Evolutionary conservation across 2,329 filamentous ascomycete species (phyloP).

Genomic region (Aschersonia sp.): DNA sequence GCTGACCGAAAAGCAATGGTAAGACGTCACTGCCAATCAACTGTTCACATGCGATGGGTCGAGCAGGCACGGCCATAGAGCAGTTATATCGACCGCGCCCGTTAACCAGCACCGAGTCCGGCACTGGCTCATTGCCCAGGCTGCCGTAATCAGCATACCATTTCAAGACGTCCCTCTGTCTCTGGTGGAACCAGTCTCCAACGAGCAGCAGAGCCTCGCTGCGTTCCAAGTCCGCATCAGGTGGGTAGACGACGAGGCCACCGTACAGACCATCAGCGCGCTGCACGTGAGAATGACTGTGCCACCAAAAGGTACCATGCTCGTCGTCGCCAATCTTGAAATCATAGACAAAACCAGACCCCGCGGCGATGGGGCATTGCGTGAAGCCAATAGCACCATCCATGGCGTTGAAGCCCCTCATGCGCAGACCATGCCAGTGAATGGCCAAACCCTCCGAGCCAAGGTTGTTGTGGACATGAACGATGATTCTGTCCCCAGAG

Average conservation of each 20-base stretch:
- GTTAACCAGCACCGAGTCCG: conserved; percentile 19
- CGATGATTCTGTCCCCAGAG: conserved; percentile 54
- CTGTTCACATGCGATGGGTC: conserved; percentile 9
- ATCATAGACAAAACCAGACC: conserved; percentile 36
- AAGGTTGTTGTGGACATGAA: conserved; percentile 49
- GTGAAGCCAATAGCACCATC: conserved; percentile 39
- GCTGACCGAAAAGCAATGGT: conserved; percentile 6
- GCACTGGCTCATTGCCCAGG: conserved; percentile 25
- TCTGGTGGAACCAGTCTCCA: conserved; percentile 23
- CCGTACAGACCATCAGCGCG: conserved; percentile 41
- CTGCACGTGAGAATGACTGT: conserved; percentile 38
- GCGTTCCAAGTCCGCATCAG: conserved; percentile 10
- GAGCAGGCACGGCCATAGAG: conserved; percentile 12
- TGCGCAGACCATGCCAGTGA: conserved; percentile 63
- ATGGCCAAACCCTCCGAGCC: conserved; percentile 48
- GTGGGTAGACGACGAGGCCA: conserved; percentile 42
- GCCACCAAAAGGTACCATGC: conserved; percentile 42
- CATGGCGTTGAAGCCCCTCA: conserved; percentile 58
- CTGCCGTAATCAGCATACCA: conserved; percentile 15
- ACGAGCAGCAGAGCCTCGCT: conserved; percentile 40
- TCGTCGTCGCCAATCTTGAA: conserved; percentile 41
- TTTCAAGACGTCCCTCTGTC: conserved; percentile 16
- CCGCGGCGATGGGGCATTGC: conserved; percentile 36
- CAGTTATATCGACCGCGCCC: conserved; percentile 16
- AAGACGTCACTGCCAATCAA: conserved; percentile 2